phyloP scores from a whole-genome alignment of 129 eudicot species.

The Helichrysum umbraculigerum region DNA sequence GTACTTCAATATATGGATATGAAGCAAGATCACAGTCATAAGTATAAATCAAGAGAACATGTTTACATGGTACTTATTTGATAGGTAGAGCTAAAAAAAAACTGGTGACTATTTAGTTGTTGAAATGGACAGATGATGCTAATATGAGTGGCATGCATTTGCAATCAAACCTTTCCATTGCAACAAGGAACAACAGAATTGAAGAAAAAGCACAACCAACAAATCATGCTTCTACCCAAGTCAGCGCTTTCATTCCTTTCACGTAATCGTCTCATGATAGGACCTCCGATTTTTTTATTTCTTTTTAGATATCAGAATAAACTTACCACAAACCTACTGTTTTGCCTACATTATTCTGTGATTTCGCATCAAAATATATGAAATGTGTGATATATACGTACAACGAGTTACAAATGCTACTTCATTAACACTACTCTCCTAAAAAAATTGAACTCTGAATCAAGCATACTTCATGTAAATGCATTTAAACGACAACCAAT shows the following conservation, averaged over 20 bases:
- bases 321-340: slow-evolving; percentile 20
- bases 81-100: neutral
- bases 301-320: slow-evolving; percentile 22
- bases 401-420: neutral
- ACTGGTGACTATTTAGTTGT: neutral
- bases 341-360: slow-evolving; percentile 30
- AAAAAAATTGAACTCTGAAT: too few species aligned
- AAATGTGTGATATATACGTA: neutral
- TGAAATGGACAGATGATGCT: slow-evolving; percentile 33
- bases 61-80: neutral
- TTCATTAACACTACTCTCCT: neutral
- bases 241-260: slow-evolving; percentile 39
- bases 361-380: neutral
- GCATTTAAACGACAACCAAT: neutral
- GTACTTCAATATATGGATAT: too few species aligned
- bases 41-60: neutral
- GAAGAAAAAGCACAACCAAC: neutral
- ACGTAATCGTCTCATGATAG: slow-evolving; percentile 18
- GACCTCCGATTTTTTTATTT: slow-evolving; percentile 21
- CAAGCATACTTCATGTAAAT: neutral
- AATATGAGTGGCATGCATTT: slow-evolving; percentile 36
- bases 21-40: neutral
- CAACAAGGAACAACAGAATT: slow-evolving; percentile 15
- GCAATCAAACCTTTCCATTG: slow-evolving; percentile 1
- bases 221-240: slow-evolving; percentile 29